A percentile compares a stretch with the other conserved stretches of the same genome.
These are phyloP conservation scores for Orobanche coerulescens DNA, from an alignment of 257 asterid species.

Conservation along the genomic window DNA sequence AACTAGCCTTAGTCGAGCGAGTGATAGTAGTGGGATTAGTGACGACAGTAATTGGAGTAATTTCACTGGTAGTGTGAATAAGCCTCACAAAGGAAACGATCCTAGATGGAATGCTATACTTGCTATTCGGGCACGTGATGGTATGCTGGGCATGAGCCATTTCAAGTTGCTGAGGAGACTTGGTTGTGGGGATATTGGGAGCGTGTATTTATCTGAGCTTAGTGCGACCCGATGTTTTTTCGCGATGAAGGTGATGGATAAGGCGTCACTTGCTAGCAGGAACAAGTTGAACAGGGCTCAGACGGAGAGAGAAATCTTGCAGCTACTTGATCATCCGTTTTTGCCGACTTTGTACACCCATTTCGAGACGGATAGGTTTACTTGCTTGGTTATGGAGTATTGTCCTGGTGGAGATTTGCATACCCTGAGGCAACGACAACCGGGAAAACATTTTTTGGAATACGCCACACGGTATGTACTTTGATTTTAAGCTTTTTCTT, in stretches of 20 bases:
- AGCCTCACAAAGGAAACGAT: constrained; percentile 75
- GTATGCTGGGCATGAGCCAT: constrained; percentile 58
- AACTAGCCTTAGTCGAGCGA: constrained; percentile 48
- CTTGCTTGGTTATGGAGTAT: constrained; percentile 76
- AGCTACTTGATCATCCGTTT: constrained; percentile 69
- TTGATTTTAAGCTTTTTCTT: neutral
- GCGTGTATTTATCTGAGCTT: constrained; percentile 72
- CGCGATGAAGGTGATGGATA: constrained; percentile 84
- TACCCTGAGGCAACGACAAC: constrained; percentile 60
- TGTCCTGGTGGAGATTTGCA: constrained; percentile 82
- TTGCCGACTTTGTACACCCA: constrained; percentile 65
- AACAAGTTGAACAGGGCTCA: constrained; percentile 77
- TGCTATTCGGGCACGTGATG: constrained; percentile 50
- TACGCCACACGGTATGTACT: constrained; percentile 54
- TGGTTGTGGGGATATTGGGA: constrained; percentile 86
- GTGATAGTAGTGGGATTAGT: constrained; percentile 58
- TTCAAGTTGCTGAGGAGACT: constrained; percentile 61
- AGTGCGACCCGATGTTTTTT: constrained; percentile 53
- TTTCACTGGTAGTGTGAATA: constrained; percentile 48
- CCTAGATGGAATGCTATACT: constrained; percentile 74
- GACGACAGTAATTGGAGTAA: constrained; percentile 70
- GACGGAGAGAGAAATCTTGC: constrained; percentile 70
- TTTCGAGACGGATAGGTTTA: constrained; percentile 67
- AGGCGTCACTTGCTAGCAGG: constrained; percentile 74
- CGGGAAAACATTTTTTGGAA: constrained; percentile 65